phyloP scores from a whole-genome alignment of 306 rosid species.

The Medicago ruthenica region DNA sequence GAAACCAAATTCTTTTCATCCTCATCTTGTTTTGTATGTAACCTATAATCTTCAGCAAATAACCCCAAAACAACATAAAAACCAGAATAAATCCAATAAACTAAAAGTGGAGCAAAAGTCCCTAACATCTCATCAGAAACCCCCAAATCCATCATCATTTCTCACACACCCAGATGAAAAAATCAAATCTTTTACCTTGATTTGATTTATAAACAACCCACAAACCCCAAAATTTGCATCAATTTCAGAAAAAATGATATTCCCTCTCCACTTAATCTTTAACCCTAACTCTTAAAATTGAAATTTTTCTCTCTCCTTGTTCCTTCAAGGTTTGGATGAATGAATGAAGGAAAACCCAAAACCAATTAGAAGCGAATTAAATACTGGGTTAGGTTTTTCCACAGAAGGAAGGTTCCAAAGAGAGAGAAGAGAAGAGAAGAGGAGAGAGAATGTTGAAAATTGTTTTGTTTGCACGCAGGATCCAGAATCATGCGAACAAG shows the following conservation, averaged over 20 bases:
- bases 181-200: neutral
- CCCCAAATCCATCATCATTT: slow-evolving; percentile 67
- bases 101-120: slow-evolving; percentile 79
- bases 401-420: slow-evolving; percentile 47
- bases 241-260: neutral
- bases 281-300: slow-evolving; percentile 46
- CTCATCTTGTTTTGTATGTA: slow-evolving; percentile 82
- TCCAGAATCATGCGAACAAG: slow-evolving; percentile 24
- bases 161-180: slow-evolving; percentile 22
- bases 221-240: slow-evolving; percentile 40
- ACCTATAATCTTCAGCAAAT: slow-evolving; percentile 68
- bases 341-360: slow-evolving; percentile 18
- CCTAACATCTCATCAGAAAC: slow-evolving; percentile 89
- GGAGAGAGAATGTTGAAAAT: slow-evolving; percentile 31
- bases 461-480: slow-evolving; percentile 35
- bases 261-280: neutral
- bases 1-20: slow-evolving; percentile 94
- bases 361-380: slow-evolving; percentile 6
- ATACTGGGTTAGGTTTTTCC: slow-evolving; percentile 41
- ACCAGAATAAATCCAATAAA: slow-evolving; percentile 90
- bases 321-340: slow-evolving; percentile 5
- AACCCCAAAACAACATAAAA: slow-evolving; percentile 66
- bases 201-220: slow-evolving; percentile 38
- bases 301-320: slow-evolving; percentile 30
- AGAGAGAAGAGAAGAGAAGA: slow-evolving; percentile 11